A percentile compares a stretch with the other conserved stretches of the same genome.
phyloP scores from a whole-genome alignment of 306 rosid species.

The Rosa chinensis region DNA sequence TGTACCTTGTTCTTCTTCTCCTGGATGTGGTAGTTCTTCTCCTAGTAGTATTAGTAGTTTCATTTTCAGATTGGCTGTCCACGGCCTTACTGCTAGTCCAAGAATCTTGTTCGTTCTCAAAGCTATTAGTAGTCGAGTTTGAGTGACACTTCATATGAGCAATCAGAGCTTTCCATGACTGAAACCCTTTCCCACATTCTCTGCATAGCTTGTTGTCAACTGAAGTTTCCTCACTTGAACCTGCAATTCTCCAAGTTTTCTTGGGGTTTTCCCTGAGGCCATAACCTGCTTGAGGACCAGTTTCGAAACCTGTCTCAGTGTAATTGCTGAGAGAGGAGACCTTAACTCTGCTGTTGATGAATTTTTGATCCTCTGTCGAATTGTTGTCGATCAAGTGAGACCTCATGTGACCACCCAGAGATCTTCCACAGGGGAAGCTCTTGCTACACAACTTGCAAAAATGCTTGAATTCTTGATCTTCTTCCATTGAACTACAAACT shows the following conservation, averaged over 20 bases:
- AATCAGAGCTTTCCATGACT: slow-evolving; percentile 78
- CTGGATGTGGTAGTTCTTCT: slow-evolving; percentile 66
- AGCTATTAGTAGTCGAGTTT: slow-evolving; percentile 27
- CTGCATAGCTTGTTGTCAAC: slow-evolving; percentile 54
- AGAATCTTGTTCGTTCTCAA: slow-evolving; percentile 69
- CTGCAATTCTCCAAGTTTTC: slow-evolving; percentile 64
- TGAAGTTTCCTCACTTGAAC: slow-evolving; percentile 45
- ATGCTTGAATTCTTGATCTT: slow-evolving; percentile 50
- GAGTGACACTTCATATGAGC: slow-evolving; percentile 95
- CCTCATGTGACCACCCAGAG: slow-evolving; percentile 97
- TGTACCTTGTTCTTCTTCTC: slow-evolving; percentile 59
- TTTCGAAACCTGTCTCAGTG: slow-evolving; percentile 31
- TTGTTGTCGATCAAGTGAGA: slow-evolving; percentile 61
- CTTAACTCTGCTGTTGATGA: slow-evolving; percentile 21
- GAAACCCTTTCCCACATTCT: slow-evolving; percentile 81
- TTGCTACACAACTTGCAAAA: slow-evolving; percentile 81
- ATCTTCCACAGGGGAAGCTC: slow-evolving; percentile 84
- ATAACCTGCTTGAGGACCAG: slow-evolving; percentile 45
- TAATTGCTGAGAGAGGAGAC: slow-evolving; percentile 34
- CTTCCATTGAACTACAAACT: slow-evolving; percentile 45
- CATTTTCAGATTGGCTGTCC: slow-evolving; percentile 74
- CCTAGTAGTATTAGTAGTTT: slow-evolving; percentile 30
- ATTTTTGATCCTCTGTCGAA: slow-evolving; percentile 37
- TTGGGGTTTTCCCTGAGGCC: slow-evolving; percentile 82
- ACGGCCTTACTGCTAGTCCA: slow-evolving; percentile 38